These are phyloP conservation scores for Alternaria brassicae DNA, from an alignment of 2,329 filamentous ascomycete species.

Conservation along the genomic window DNA sequence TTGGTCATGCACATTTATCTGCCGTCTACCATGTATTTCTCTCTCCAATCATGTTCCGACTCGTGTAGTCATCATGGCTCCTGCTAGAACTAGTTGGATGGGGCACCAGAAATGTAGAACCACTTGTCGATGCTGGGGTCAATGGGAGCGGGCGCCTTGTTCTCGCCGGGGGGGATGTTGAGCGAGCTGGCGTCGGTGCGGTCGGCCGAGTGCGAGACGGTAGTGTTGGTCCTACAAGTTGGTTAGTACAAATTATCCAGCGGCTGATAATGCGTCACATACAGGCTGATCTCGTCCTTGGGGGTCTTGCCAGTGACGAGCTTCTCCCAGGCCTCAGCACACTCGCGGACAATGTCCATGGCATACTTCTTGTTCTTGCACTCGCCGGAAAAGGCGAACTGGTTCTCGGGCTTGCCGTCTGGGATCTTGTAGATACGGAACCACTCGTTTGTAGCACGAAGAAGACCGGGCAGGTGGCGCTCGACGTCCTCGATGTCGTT, in stretches of 20 bases:
- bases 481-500: constrained; percentile 99
- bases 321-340: constrained; percentile 95
- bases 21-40: not conserved
- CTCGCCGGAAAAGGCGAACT: constrained; percentile 99
- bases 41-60: constrained; percentile 1
- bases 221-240: constrained; percentile 75
- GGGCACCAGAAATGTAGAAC: constrained; percentile 99
- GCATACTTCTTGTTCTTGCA: constrained; percentile 99
- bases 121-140: constrained; percentile 99
- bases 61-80: not conserved
- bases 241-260: constrained; percentile 23
- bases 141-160: constrained; percentile 84
- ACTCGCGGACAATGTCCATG: constrained; percentile 94
- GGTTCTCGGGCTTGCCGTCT: constrained; percentile 99
- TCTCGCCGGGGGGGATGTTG: constrained; percentile 79
- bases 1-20: constrained; percentile 18
- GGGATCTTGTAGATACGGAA: constrained; percentile 99
- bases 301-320: constrained; percentile 89
- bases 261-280: constrained; percentile 58
- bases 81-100: constrained; percentile 16
- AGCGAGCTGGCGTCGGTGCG: constrained; percentile 74
- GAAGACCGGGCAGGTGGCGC: constrained; percentile 93
- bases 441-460: constrained; percentile 99
- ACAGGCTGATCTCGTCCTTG: constrained; percentile 81
- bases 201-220: constrained; percentile 75